Evolutionary conservation across 2,329 filamentous ascomycete genomes (phyloP), one percentile per base, ranked within the genome.

Genomic region (Venturia nashicola): DNA sequence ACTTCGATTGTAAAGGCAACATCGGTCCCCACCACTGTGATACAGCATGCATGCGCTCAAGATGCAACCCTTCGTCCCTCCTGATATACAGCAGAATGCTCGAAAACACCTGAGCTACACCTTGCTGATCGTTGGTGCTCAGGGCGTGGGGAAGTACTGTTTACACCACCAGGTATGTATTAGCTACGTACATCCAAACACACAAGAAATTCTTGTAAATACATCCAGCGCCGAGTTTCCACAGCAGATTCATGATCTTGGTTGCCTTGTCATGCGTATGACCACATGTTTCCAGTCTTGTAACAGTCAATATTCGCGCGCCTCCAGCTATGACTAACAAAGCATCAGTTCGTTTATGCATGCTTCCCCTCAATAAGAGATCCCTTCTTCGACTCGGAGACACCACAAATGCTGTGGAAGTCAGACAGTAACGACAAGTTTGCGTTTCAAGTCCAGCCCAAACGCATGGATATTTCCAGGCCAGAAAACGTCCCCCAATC

Each of bases 141-240:
- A 60, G 14, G 59, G 59, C 12, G 42, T 11, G n/a, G 59, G 59
- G 36, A 60, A 60, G 36, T 60, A 60, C 23, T 43, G 39, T 44
- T 60, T 60, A 44, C 59, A 60, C 39, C 59, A 60, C n/a, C 59
- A 60, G 36, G 59, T 60, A 60, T 12, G 59, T 57, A 60, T 4
- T 36, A 43, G 36, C n/a, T 43, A 43, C 20, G 59, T 36, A 9
- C 27, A 14, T 9, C n/a, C 20, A 20, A 27, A 14, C 4, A 20
- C 20, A 16, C 4, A 27, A 5, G 46, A 14, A 51, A 51, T 5
- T n/a, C 20, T 27, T 27, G 46, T 9, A 16, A 6, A 12, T 14
- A 27, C 20, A 51, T 27, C 46, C 14, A 23, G 12, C 11, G 20
- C 12, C 12, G 46, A 16, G 11, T 11, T 14, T 14, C 14, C 20